Percentiles rank a stretch among this genome's conserved stretches.
phyloP scores from a whole-genome alignment of 2,329 filamentous ascomycete species.

The Triangularia setosa region DNA sequence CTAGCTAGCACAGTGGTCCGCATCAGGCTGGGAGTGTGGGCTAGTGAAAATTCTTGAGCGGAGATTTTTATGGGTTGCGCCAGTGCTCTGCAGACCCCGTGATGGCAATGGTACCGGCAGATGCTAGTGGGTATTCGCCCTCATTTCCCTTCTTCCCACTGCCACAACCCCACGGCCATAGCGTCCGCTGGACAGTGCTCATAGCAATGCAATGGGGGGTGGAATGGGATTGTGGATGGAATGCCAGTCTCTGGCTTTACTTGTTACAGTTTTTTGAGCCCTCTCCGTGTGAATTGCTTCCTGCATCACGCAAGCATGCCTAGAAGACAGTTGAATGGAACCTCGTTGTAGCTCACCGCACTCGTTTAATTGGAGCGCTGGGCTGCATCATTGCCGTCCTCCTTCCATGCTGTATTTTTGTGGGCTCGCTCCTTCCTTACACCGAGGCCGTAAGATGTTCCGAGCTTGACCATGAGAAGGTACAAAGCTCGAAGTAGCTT shows the following conservation, averaged over 20 bases:
- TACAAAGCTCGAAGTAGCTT: background rate
- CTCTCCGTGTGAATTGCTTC: background rate
- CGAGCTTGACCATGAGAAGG: background rate
- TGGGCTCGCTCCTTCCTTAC: background rate
- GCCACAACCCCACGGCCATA: constrained; percentile 3
- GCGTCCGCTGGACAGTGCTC: too few species aligned
- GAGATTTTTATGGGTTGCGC: constrained; percentile 7
- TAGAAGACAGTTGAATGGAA: too few species aligned
- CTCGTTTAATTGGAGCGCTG: background rate
- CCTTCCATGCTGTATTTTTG: background rate
- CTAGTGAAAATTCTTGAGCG: constrained; percentile 2
- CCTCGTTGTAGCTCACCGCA: background rate
- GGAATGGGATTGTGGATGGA: background rate
- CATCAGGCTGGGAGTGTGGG: background rate
- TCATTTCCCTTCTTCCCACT: constrained; percentile 4
- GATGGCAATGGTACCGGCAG: constrained; percentile 8
- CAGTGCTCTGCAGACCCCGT: constrained; percentile 1
- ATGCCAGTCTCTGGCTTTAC: background rate
- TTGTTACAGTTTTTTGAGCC: too few species aligned
- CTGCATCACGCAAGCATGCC: background rate
- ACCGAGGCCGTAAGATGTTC: background rate
- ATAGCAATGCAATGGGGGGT: background rate
- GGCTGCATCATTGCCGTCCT: background rate
- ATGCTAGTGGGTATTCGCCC: constrained; percentile 4
- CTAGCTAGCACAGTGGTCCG: background rate